Conservation (phyloP, 768 basidiomycete species). For the Inosperma sp. region DNA sequence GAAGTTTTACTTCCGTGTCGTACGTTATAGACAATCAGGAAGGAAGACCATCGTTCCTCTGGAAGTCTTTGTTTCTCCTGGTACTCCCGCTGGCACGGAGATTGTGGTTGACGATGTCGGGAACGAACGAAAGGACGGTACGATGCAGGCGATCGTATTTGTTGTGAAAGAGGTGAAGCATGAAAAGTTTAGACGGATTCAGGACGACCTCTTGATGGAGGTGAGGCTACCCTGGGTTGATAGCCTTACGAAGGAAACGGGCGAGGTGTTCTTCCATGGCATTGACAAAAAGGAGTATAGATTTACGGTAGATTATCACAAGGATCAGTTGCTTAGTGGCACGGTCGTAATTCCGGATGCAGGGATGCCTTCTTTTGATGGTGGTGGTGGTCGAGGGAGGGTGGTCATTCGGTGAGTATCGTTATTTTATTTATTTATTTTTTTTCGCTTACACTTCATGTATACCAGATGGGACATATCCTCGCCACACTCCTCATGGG, state of each 20-base stretch:
- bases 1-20: constrained; percentile 48
- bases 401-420: constrained; percentile 25
- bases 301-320: constrained; percentile 44
- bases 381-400: too few relatives aligned
- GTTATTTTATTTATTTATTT: not conserved
- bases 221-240: constrained; percentile 54
- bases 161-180: constrained; percentile 51
- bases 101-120: constrained; percentile 50
- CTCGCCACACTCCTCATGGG: constrained; percentile 23
- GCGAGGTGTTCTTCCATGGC: constrained; percentile 44
- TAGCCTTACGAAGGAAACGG: constrained; percentile 39
- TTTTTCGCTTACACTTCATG: constrained; percentile 3
- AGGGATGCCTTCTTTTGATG: constrained; percentile 60
- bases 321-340: constrained; percentile 40
- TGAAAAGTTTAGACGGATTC: constrained; percentile 45
- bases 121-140: constrained; percentile 54
- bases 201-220: constrained; percentile 46
- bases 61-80: constrained; percentile 49
- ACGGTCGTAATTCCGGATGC: constrained; percentile 43
- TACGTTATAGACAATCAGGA: constrained; percentile 44
- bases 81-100: constrained; percentile 50
- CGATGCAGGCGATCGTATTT: constrained; percentile 57
- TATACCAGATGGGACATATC: constrained; percentile 27
- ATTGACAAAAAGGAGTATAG: constrained; percentile 48
- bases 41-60: constrained; percentile 46